A percentile compares a stretch with the other conserved stretches of the same genome.
These are phyloP conservation scores for Colletotrichum australisinense DNA, from an alignment of 2,329 filamentous ascomycete species.

Conservation along the genomic window DNA sequence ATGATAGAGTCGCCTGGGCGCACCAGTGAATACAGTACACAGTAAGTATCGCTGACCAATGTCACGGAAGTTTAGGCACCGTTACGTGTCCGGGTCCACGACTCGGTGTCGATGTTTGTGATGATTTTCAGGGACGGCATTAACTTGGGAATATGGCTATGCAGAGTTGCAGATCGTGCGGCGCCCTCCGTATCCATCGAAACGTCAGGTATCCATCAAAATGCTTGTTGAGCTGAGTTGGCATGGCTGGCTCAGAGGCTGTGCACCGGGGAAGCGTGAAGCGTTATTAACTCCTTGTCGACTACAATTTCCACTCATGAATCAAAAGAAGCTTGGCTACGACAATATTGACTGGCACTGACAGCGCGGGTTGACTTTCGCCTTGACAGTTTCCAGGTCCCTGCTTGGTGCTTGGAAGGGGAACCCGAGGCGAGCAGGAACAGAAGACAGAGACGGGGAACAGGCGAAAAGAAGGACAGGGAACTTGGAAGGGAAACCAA, in stretches of 20 bases:
- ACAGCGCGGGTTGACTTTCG: background rate
- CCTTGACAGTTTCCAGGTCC: background rate
- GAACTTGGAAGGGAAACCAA: slow-evolving; percentile 2
- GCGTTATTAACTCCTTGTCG: background rate
- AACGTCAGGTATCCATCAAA: background rate
- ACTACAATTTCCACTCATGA: background rate
- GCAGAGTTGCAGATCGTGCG: background rate
- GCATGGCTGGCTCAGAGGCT: background rate
- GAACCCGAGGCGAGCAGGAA: slow-evolving; percentile 13
- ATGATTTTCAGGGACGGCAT: background rate
- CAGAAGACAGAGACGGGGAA: background rate
- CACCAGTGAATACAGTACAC: background rate
- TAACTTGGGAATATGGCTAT: background rate
- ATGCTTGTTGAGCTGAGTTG: slow-evolving; percentile 33
- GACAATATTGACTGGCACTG: background rate
- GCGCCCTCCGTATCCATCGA: background rate
- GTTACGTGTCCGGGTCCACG: slow-evolving; percentile 7
- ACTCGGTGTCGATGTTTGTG: background rate
- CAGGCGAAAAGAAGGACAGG: background rate
- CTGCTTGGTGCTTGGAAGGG: background rate
- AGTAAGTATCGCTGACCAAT: background rate
- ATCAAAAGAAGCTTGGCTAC: background rate
- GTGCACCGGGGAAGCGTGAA: background rate
- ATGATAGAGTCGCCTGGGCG: background rate
- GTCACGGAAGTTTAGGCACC: background rate